A percentile compares a stretch with the other conserved stretches of the same genome.
These are phyloP conservation scores for Trichoderma hamatum DNA, from an alignment of 2,329 filamentous ascomycete genomes.

Conservation along the genomic window DNA sequence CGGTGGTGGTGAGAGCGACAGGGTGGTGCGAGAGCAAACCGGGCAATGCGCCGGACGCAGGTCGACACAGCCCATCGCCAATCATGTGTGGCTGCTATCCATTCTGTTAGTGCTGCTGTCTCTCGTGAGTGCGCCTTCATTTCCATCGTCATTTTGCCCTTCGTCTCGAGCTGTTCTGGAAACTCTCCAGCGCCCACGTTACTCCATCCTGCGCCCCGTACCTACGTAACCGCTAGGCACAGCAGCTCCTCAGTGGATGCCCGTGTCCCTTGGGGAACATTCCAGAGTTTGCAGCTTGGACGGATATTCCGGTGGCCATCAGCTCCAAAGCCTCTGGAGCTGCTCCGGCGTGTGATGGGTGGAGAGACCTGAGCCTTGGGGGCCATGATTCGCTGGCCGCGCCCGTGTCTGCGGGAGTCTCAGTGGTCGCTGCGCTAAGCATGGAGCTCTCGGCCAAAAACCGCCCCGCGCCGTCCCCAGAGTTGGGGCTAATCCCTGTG, in stretches of 20 bases:
- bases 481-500: slow-evolving; percentile 28
- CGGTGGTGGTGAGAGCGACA: slow-evolving; percentile 11
- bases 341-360: slow-evolving; percentile 17
- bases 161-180: slow-evolving; percentile 14
- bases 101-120: slow-evolving; percentile 19
- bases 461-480: slow-evolving; percentile 27
- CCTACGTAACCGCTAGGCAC: slow-evolving; percentile 13
- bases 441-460: slow-evolving; percentile 28
- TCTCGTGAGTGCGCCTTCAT: slow-evolving; percentile 12
- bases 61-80: neutral
- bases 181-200: slow-evolving; percentile 9
- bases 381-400: slow-evolving; percentile 15
- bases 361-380: neutral
- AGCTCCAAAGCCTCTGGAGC: slow-evolving; percentile 15
- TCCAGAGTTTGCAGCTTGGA: slow-evolving; percentile 11
- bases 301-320: slow-evolving; percentile 20
- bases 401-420: slow-evolving; percentile 2
- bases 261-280: slow-evolving; percentile 15
- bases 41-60: neutral
- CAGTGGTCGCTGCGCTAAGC: slow-evolving; percentile 24
- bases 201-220: slow-evolving; percentile 10
- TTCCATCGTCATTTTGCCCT: neutral
- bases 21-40: neutral
- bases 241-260: slow-evolving; percentile 14
- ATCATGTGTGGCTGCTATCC: slow-evolving; percentile 15